phyloP scores from a whole-genome alignment of 768 basidiomycete species.

The Naganishia onofrii region DNA sequence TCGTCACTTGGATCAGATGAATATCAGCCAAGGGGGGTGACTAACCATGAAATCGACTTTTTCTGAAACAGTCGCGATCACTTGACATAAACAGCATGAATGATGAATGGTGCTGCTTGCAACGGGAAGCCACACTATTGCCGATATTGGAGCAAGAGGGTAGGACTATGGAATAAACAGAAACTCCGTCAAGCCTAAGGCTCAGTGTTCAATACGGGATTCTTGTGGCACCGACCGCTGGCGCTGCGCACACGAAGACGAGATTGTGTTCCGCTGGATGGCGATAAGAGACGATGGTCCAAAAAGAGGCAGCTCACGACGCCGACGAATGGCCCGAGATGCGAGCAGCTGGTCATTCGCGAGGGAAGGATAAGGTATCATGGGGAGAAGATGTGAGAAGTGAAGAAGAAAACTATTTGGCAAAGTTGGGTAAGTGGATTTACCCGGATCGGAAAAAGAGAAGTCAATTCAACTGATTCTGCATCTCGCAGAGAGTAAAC shows the following conservation, averaged over 20 bases:
- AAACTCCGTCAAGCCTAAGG: too few relatives aligned
- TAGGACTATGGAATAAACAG: too few relatives aligned
- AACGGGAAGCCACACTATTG: too few relatives aligned
- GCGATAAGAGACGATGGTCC: background rate
- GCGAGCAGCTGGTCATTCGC: background rate
- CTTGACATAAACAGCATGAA: background rate
- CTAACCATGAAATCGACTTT: background rate
- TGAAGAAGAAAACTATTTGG: constrained; percentile 29
- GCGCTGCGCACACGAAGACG: too few relatives aligned
- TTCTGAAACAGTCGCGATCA: constrained; percentile 5
- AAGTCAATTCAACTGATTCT: background rate
- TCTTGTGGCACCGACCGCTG: background rate
- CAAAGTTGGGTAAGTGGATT: constrained; percentile 9
- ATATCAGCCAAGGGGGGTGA: background rate
- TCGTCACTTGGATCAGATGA: too few relatives aligned
- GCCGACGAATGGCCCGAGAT: constrained; percentile 18
- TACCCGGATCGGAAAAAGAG: background rate
- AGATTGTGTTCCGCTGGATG: background rate
- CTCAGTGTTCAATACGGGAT: too few relatives aligned
- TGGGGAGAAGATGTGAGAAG: constrained; percentile 20
- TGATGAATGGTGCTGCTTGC: background rate
- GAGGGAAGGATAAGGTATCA: background rate
- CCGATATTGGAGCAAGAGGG: too few relatives aligned
- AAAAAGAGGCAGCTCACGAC: constrained; percentile 3
- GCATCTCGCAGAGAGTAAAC: constrained; percentile 2